These are phyloP conservation scores for Colletotrichum spaethianum DNA, from an alignment of 2,329 filamentous ascomycete species.

Conservation along the genomic window DNA sequence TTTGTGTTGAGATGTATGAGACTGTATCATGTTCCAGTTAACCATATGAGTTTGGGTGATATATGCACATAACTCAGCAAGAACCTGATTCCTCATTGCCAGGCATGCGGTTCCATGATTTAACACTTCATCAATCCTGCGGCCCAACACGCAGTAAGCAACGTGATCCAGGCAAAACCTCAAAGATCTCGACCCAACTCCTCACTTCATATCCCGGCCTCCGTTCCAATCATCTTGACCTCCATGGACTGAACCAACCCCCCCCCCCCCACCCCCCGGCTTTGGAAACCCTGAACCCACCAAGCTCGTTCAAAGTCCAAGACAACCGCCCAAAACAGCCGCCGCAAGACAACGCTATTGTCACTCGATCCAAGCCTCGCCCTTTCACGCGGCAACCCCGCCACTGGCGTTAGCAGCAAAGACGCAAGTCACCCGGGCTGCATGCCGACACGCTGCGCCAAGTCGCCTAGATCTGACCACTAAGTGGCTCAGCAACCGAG, in stretches of 20 bases:
- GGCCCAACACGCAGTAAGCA: too few species aligned
- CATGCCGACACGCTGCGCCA: constrained; percentile 1
- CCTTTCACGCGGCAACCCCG: background rate
- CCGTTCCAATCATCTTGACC: background rate
- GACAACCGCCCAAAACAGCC: background rate
- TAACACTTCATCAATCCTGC: too few species aligned
- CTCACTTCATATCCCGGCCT: background rate
- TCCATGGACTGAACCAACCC: too few species aligned
- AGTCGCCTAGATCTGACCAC: background rate
- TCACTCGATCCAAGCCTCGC: background rate
- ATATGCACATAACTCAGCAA: background rate
- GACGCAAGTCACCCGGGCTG: background rate
- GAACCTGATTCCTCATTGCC: background rate
- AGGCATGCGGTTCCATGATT: background rate
- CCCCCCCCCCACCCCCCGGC: background rate
- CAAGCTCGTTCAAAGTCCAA: background rate
- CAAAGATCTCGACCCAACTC: background rate
- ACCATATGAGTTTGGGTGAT: background rate
- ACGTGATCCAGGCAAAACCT: too few species aligned
- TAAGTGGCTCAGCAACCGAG: constrained; percentile 3
- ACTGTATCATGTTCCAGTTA: background rate
- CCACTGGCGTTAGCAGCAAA: background rate
- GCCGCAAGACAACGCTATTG: background rate
- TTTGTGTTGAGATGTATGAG: background rate
- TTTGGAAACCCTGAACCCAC: background rate